These are phyloP conservation scores for Ceriops tagal DNA, from an alignment of 345 rosid species.

Conservation along the genomic window DNA sequence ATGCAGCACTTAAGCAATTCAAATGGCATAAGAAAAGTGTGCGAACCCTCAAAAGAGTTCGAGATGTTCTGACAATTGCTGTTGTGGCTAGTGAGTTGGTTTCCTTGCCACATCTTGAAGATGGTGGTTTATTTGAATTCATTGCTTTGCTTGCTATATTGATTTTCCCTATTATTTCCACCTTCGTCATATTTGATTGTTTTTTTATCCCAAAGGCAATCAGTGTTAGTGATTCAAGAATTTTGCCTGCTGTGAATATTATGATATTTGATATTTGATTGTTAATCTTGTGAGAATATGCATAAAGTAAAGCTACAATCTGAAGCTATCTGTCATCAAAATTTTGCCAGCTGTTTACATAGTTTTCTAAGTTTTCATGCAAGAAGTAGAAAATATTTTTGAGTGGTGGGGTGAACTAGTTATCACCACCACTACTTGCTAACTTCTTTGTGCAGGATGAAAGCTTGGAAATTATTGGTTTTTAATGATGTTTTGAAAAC, in stretches of 20 bases:
- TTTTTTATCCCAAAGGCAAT: not conserved
- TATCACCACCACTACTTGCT: no score
- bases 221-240: not conserved
- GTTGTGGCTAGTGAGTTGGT: slow-evolving; percentile 67
- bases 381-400: not conserved
- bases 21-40: slow-evolving; percentile 72
- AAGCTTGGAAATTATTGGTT: no score
- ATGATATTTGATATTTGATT: not conserved
- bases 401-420: no score
- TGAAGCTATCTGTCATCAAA: not conserved
- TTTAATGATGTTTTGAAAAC: no score
- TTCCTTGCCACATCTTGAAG: slow-evolving; percentile 4
- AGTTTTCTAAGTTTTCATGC: not conserved
- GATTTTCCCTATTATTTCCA: not conserved
- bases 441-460: no score
- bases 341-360: not conserved
- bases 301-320: not conserved
- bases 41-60: slow-evolving; percentile 49
- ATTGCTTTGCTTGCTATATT: not conserved
- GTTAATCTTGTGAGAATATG: not conserved
- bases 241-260: not conserved
- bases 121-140: not conserved
- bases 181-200: not conserved
- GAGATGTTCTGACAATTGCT: slow-evolving; percentile 76
- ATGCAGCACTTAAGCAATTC: slow-evolving; percentile 65